phyloP scores from a whole-genome alignment of 2,329 filamentous ascomycete species.

The Trichoderma cornu-damae region DNA sequence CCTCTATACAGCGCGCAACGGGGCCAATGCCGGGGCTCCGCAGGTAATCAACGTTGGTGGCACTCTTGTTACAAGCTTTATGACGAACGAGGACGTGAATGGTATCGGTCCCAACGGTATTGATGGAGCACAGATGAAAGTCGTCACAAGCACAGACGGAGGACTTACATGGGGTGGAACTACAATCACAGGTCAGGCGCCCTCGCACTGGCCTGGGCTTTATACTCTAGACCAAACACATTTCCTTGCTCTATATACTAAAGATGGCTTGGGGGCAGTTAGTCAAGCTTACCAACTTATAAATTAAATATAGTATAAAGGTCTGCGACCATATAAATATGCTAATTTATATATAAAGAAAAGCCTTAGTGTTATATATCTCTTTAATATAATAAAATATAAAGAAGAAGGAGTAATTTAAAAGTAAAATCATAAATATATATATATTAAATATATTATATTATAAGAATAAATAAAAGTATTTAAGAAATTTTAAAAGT shows the following conservation, averaged over 20 bases:
- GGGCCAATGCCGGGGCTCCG: slow-evolving; percentile 33
- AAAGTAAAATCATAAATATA: too few relatives aligned
- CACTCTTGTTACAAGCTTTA: slow-evolving; percentile 40
- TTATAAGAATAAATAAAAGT: too few relatives aligned
- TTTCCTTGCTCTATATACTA: background rate
- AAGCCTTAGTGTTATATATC: too few relatives aligned
- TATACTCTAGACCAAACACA: background rate
- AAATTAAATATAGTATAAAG: too few relatives aligned
- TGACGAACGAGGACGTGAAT: slow-evolving; percentile 39
- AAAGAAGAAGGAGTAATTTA: too few relatives aligned
- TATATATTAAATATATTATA: too few relatives aligned
- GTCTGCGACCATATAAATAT: too few relatives aligned
- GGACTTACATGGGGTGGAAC: background rate
- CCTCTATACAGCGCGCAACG: slow-evolving; percentile 33
- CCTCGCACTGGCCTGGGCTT: background rate
- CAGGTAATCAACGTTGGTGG: slow-evolving; percentile 40
- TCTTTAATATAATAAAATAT: too few relatives aligned
- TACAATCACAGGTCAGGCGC: background rate
- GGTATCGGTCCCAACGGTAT: background rate
- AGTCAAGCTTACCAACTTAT: background rate
- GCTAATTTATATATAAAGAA: too few relatives aligned
- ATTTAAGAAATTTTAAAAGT: too few relatives aligned
- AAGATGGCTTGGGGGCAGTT: background rate
- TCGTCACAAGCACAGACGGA: background rate
- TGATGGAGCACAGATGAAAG: slow-evolving; percentile 1